Base-by-base conservation (phyloP, 345 rosid species). In the Citrus sp. region DNA sequence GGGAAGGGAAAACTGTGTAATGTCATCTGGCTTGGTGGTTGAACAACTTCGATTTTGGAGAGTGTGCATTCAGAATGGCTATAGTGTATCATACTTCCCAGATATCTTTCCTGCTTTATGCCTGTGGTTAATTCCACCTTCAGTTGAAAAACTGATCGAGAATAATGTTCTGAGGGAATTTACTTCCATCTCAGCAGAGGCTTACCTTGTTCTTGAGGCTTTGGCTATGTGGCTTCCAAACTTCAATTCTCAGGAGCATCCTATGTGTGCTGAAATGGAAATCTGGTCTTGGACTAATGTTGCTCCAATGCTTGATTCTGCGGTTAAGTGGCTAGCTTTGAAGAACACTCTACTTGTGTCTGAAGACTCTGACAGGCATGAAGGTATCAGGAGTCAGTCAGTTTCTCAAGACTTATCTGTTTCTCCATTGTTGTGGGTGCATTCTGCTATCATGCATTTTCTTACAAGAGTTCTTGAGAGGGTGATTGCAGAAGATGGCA, bases 31-130 rank as follows among this genome's bases (percentile, higher is more conserved):
- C 62, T 85, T 93, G 87, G 87, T 87, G 91, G 91, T 90, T 87
- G 97, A 95, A 86, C 96, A 93, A 78, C 87, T 95, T 70, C 92
- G 90, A 7, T 84, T 95, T 74, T 95, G 90, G 99, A 93, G 84
- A 83, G 91, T 87, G 79, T 92, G 96, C 82, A 85, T 93, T 77
- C 82, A 83, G 72, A 85, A 84, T 87, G 99, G 93, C 30, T 87
- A 74, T 73, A 86, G 96, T 82, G 80, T 90, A 28, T 89, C 95
- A 65, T 83, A 87, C 81, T 93, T 89, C 84, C 76, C 95, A 66
- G 89, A 88, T 80, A 85, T 93, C 74, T 91, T 92, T 84, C 97
- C 92, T 82, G 85, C 92, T 82, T 70, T 95, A 80, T 91, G 96
- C 87, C 80, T 95, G 80, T 95, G 98, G 98, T 81, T 95, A 85